Base-by-base conservation (phyloP, 2,329 filamentous ascomycete genomes). In the Penicillium sp. region DNA sequence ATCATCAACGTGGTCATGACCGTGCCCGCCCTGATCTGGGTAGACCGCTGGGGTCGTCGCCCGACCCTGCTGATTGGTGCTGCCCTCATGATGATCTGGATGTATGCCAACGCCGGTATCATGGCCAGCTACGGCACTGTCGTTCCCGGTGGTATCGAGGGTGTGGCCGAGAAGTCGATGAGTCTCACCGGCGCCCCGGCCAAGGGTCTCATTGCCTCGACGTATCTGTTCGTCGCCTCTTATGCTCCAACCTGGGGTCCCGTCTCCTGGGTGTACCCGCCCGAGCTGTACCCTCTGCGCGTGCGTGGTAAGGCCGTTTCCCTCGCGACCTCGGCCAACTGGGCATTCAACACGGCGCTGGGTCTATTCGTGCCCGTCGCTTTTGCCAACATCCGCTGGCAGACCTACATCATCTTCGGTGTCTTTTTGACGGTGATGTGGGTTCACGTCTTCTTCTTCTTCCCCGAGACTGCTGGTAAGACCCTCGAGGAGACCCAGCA, bases 1-100 rank as follows among this genome's bases (percentile, higher is more conserved):
- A 72, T 88, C 51, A 85, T 90, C 69, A 89, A 89, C 60, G 84
- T 90, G 1, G 43, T 80, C 35, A 85, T 86, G 79, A 90, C 85
- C 0, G 60, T 89, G 2, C 82, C 84, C 0, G 84, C 84, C 1
- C 72, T 90, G 15, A 64, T 89, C 39, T 89, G 71, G 67, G 75
- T 89, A 52, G 85, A 92, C 51, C 71, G 73, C 38, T 85, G 82
- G 79, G 85, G 85, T 31, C 84, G 85, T 47, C 84, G 83, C 28
- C 69, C 69, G 1, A 76, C 81, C 3, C 69, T 86, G 23, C 68
- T 86, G n/a, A 55, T 79, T 16, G 83, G 82, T 32, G 75, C 80
- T 4, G 64, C 74, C 15, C 64, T 83, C 31, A 85, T 86, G 82
- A 59, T 59, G 43, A 61, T 46, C n/a, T 60, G 54, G 39, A 66